Base-by-base conservation (phyloP, 1,284 basidiomycete genomes). In the Pterulicium gracile region DNA sequence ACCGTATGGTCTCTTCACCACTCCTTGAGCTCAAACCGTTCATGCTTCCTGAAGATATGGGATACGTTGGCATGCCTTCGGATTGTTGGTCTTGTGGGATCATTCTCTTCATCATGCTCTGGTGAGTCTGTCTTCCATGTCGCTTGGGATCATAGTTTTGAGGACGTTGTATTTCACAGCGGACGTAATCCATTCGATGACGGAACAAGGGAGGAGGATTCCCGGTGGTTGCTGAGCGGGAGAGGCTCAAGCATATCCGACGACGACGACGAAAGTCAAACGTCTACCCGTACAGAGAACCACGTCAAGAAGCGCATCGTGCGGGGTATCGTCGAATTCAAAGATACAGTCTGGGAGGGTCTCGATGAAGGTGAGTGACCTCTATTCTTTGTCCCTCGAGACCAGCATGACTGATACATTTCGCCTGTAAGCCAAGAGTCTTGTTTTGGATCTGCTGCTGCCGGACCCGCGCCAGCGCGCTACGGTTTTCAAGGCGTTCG, bases 21-120 rank as follows among this genome's bases (percentile, higher is more conserved):
- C 15, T 39, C 7, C n/a, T 15, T 43, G 7, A 43, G 20, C 42
- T 43, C 17, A 21, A 23, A 7, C 7, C 23, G 18, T 15, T 34
- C 27, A 34, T 15, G 10, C 10, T 34, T 34, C 27, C 10, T 34
- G 12, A 79, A 52, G 69, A 83, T 48, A 62, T 81, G 43, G 77
- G 81, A 43, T 90, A 90, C 54, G 72, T 81, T 32, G 75, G 86
- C 13, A 82, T 88, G 77, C 81, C 81, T 21, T 74, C 86, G 0
- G 88, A 91, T 58, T 88, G 85, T 55, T 91, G 87, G 88, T 86
- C 84, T 52, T 73, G 81, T 7, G 88, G 87, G 5, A 74, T 89
- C 2, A 77, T 86, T 46, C 63, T 89, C 47, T 88, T 80, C 54
- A 78, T 87, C 50, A 88, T 90, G 83, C 67, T 90, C 44, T 73